Evolutionary conservation across 164 flowering plant genomes (phyloP).

Genomic region (Tinospora cordifolia): DNA sequence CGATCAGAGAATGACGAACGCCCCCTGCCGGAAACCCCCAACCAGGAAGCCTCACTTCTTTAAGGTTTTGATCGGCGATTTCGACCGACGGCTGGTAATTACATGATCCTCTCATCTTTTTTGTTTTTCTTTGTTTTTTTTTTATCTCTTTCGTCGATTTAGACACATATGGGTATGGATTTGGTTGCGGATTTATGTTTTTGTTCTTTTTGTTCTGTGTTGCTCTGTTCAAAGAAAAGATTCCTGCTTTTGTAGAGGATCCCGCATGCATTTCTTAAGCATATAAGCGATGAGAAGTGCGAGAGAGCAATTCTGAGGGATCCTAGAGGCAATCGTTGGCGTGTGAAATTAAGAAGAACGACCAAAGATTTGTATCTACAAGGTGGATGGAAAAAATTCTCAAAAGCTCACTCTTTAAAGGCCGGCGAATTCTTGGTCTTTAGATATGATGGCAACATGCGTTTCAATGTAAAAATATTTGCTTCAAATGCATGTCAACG

Average conservation of each 20-base stretch:
- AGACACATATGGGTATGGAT: no score
- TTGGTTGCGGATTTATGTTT: no score
- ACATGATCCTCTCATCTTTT: background rate
- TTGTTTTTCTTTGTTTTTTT: no score
- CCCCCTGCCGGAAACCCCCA: background rate
- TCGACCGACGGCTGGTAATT: background rate
- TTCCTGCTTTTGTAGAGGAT: conserved; percentile 17
- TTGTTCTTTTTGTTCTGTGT: no score
- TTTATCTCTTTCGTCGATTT: background rate
- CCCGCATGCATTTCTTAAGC: conserved; percentile 18
- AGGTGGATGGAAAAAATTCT: conserved; percentile 59
- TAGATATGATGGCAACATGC: conserved; percentile 50
- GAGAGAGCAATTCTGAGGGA: conserved; percentile 37
- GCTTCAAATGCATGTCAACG: conserved; percentile 61
- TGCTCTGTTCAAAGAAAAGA: background rate
- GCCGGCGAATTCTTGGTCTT: conserved; percentile 54
- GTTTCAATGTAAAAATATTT: conserved; percentile 55
- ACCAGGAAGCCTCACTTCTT: background rate
- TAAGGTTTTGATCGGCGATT: background rate
- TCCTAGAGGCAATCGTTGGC: conserved; percentile 57
- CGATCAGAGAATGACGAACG: background rate
- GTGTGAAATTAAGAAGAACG: conserved; percentile 27
- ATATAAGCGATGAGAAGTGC: conserved; percentile 16
- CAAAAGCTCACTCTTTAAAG: conserved; percentile 42
- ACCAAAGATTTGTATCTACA: conserved; percentile 29